Evolutionary conservation across 164 flowering plant species (phyloP), one percentile per base, ranked within the genome.

Genomic region (Cinnamomum micranthum): DNA sequence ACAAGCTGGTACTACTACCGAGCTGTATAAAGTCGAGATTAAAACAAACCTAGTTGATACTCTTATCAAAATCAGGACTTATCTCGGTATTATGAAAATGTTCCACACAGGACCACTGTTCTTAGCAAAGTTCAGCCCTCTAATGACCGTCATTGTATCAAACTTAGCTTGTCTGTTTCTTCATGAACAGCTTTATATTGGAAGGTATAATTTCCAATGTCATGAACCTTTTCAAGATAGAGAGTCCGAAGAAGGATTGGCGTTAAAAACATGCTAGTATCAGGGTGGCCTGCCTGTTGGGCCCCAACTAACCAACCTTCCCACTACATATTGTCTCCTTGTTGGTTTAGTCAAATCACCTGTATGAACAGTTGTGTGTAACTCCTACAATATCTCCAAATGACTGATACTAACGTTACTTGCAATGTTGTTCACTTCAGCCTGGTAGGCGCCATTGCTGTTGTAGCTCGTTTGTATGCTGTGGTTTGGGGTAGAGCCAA

Each of bases 401-500:
- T 12, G 22, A 11, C 13, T 24, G 24, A 19, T 15, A 25, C 7
- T 25, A 11, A 67, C 14, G 13, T 11, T 28, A 35, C 17, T 13
- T 31, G 17, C 25, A 23, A 20, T 23, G 14, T 33, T 41, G 14
- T 74, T 59, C 15, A 50, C 5, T 71, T 51, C 86, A 92, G 94
- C 78, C 50, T 88, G 79, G 62, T 77, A 25, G 97, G 97, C 55
- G 84, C 89, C 19, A 6, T 85, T 68, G 88, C 75, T 14, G 91
- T 88, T 68, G 84, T 92, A 3, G 72, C 77, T 50, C 93, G 94
- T 20, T 63, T 92, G 15, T 90, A 92, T 68, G 72, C 80, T 27
- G 93, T 92, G 68, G 77, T 92, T 14, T 92, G 97, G 94, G 94
- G 94, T 3, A 88, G 90, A 84, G 87, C 88, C 23, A 79, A 80